Evolutionary conservation across 2,329 filamentous ascomycete species (phyloP).

Genomic region (Botrytis fabae): DNA sequence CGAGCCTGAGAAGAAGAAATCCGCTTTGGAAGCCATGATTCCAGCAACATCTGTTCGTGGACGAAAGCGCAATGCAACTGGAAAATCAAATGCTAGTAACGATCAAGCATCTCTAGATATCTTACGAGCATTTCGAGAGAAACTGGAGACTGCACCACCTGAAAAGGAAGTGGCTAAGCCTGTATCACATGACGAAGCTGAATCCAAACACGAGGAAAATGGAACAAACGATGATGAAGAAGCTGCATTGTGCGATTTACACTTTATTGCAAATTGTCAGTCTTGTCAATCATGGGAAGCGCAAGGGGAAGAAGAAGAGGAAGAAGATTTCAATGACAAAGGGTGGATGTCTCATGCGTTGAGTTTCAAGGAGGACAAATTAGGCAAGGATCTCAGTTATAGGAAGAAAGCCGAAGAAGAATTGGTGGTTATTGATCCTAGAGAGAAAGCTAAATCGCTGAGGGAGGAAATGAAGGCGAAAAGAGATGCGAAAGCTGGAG

Average conservation of each 20-base stretch:
- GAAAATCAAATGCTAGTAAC: constrained; percentile 52
- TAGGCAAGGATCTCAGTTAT: constrained; percentile 89
- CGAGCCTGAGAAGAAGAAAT: constrained; percentile 61
- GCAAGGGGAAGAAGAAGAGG: constrained; percentile 47
- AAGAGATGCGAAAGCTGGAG: constrained; percentile 52
- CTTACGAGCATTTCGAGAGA: constrained; percentile 77
- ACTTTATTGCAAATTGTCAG: constrained; percentile 94
- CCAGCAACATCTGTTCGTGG: constrained; percentile 69
- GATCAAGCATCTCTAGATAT: constrained; percentile 68
- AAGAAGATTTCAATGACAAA: constrained; percentile 59
- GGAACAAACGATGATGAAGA: constrained; percentile 61
- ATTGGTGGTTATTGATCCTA: constrained; percentile 87
- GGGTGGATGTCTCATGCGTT: constrained; percentile 87
- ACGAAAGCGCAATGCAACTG: constrained; percentile 66
- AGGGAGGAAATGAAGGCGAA: constrained; percentile 63
- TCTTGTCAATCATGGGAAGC: constrained; percentile 83
- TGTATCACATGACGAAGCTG: constrained; percentile 29
- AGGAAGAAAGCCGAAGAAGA: constrained; percentile 90
- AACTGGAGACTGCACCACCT: constrained; percentile 59
- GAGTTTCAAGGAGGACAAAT: constrained; percentile 81
- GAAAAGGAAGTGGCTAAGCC: constrained; percentile 42
- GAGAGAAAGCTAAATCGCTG: constrained; percentile 75
- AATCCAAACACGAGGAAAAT: constrained; percentile 27
- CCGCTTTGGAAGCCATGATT: constrained; percentile 71
- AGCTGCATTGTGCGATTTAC: constrained; percentile 80